Base-by-base conservation (phyloP, 2,329 filamentous ascomycete species). In the Dryadomyces quercivorus region DNA sequence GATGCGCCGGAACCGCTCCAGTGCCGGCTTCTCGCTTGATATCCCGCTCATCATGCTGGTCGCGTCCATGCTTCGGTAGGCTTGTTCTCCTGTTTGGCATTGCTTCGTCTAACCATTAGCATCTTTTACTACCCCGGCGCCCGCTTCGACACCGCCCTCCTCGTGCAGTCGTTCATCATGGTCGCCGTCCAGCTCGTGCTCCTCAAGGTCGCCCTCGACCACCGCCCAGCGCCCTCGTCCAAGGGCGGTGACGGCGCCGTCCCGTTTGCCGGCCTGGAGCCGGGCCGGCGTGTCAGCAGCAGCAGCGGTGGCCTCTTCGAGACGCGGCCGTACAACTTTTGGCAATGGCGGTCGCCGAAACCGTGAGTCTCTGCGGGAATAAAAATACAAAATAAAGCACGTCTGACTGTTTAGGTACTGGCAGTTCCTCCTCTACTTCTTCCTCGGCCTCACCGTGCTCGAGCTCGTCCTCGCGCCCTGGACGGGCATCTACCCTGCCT, bases 321-420 rank as follows among this genome's bases (percentile, higher is more conserved):
- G 55, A 69, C 68, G 47, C 74, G 87, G 22, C 87, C 87, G 0
- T 91, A 83, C 65, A 78, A 82, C 63, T 92, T 92, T 66, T 92
- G 88, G 88, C 86, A 88, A 67, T 92, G 88, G 88, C 77, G 81
- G 55, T 80, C 79, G 20, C 75, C 82, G 6, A 82, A 82, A 62
- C 85, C 86, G 71, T 84, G 66, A 57, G 78, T 73, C 40, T 15
- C 46, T n/a, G n/a, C n/a, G n/a, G n/a, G n/a, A n/a, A n/a, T n/a
- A n/a, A n/a, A n/a, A n/a, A n/a, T n/a, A n/a, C n/a, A n/a, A n/a
- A n/a, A n/a, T n/a, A n/a, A n/a, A n/a, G n/a, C n/a, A n/a, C n/a
- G n/a, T n/a, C 20, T 22, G 3, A 46, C 20, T 13, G 20, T 16
- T 42, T 20, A 84, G 81, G 59, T 91, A 92, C 71, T 94, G 88